These are phyloP conservation scores for Mycena floridula DNA, from an alignment of 768 basidiomycete genomes.

Conservation along the genomic window DNA sequence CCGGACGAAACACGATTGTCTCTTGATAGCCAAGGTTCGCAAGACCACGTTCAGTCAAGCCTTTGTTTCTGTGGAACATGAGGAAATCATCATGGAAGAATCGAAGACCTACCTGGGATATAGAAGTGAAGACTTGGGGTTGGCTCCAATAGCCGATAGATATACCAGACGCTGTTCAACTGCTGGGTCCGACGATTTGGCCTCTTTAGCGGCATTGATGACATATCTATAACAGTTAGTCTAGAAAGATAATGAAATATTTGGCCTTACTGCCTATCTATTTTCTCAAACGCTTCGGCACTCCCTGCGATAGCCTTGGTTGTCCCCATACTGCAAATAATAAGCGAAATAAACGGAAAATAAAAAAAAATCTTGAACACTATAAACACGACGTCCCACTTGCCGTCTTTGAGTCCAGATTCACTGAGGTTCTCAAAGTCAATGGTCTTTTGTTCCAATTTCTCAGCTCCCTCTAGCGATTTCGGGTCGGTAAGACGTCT, in stretches of 20 bases:
- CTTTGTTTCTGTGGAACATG: too few species aligned
- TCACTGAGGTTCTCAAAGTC: slow-evolving; percentile 63
- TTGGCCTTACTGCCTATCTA: slow-evolving; percentile 60
- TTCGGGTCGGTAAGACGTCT: slow-evolving; percentile 47
- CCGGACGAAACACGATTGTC: slow-evolving; percentile 66
- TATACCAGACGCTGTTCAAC: slow-evolving; percentile 61
- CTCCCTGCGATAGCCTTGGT: slow-evolving; percentile 55
- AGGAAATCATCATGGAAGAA: too few species aligned
- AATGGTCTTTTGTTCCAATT: slow-evolving; percentile 61
- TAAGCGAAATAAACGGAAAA: too few species aligned
- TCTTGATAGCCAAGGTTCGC: slow-evolving; percentile 65
- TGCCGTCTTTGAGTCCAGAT: slow-evolving; percentile 42
- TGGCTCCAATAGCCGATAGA: slow-evolving; percentile 50
- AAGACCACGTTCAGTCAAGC: slow-evolving; percentile 62
- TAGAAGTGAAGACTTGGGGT: slow-evolving; percentile 41
- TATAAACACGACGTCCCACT: slow-evolving; percentile 75
- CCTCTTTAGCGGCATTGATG: slow-evolving; percentile 66
- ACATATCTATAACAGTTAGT: slow-evolving; percentile 48
- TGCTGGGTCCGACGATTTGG: slow-evolving; percentile 39
- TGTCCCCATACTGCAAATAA: slow-evolving; percentile 64
- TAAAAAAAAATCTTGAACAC: slow-evolving; percentile 44
- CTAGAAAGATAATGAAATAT: background rate
- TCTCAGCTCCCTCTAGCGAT: slow-evolving; percentile 37
- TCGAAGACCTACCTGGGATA: too few species aligned
- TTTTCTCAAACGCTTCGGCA: slow-evolving; percentile 63